Base-by-base conservation (phyloP, 1,139 yeast species). In the Yamadazyma jaroonii region DNA sequence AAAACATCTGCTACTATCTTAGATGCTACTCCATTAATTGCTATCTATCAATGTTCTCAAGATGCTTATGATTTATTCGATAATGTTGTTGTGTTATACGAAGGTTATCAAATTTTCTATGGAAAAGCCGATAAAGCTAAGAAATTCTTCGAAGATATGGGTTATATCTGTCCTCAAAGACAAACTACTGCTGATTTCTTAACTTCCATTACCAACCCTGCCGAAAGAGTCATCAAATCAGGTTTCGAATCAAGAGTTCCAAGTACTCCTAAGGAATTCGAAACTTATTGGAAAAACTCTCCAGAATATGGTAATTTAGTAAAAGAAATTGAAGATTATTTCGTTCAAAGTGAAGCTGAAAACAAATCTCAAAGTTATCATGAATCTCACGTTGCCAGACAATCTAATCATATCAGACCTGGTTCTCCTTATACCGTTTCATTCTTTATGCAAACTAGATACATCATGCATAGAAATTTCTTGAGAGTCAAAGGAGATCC, bases 111-210 rank as follows among this genome's bases (percentile, higher is more conserved):
- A 58, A 80, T 87, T 38, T 86, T 58, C 61, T 85, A 71, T 52
- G 96, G 95, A 43, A 73, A 76, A 31, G 70, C 79, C 9, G 56
- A 57, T 27, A 48, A 54, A 11, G 78, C 77, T 1, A 69, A 65
- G 48, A 51, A 47, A 5, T 74, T 54, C 50, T 74, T 74, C 41
- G 50, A 59, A 32, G 55, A 57, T 10, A 62, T 73, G 74, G 80
- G 80, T 7, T 75, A 61, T 46, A 55, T 69, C n/a, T 83, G 87
- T 53, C 83, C 85, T 25, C 68, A 73, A 29, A 78, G 95, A 57
- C 88, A 83, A 63, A 81, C 94, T 4, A 81, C 90, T 40, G 86
- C 89, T 13, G 95, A 86, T 57, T 86, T 76, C 59, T 65, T 42
- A 54, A 79, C 81, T 25, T 79, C 81, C 1, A 55, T 78, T 40